Percentiles rank a stretch among this genome's conserved stretches.
Evolutionary conservation across 2,329 filamentous ascomycete genomes (phyloP).

Genomic region (Trichoderma atrobrunneum): DNA sequence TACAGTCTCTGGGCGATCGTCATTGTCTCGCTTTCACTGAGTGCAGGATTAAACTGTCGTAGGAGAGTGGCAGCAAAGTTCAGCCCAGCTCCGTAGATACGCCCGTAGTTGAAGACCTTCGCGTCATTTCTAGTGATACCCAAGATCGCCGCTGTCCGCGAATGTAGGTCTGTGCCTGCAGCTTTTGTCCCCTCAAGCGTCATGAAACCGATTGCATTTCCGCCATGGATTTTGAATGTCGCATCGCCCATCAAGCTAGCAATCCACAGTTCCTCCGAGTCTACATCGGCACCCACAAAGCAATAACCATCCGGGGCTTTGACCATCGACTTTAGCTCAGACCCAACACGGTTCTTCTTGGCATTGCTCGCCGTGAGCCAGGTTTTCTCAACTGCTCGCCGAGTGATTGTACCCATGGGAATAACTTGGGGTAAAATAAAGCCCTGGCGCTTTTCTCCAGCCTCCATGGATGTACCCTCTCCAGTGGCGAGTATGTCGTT

Average conservation of each 20-base stretch:
- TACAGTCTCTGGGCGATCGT: conserved; percentile 79
- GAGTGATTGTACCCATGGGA: conserved; percentile 96
- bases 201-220: conserved; percentile 98
- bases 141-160: conserved; percentile 84
- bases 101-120: conserved; percentile 98
- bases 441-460: conserved; percentile 44
- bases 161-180: conserved; percentile 90
- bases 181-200: conserved; percentile 94
- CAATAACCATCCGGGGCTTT: conserved; percentile 84
- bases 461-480: conserved; percentile 17
- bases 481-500: conserved; percentile 46
- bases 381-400: conserved; percentile 92
- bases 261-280: conserved; percentile 97
- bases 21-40: conserved; percentile 76
- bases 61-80: conserved; percentile 89
- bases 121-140: conserved; percentile 94
- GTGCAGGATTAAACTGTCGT: conserved; percentile 84
- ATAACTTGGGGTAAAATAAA: conserved; percentile 95
- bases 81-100: conserved; percentile 95
- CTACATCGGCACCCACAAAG: conserved; percentile 96
- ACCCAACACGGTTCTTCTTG: conserved; percentile 92
- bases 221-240: conserved; percentile 90
- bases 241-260: conserved; percentile 92
- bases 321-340: conserved; percentile 96
- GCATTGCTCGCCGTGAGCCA: conserved; percentile 98